Evolutionary conservation across 2,329 filamentous ascomycete species (phyloP).

Genomic region (Ascomycota sp.): DNA sequence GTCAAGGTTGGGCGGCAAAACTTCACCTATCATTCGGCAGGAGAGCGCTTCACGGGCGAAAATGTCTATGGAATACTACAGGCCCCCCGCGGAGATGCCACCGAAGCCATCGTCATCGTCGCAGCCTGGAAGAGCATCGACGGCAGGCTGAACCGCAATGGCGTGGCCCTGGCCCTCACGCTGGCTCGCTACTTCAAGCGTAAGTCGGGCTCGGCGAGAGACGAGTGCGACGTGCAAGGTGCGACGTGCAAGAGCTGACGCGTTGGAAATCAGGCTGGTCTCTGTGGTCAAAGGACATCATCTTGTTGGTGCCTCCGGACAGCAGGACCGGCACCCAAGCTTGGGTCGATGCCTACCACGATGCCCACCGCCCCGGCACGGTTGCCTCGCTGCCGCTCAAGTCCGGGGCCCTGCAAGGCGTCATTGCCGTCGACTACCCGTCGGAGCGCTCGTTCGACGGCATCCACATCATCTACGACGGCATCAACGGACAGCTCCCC

Average conservation of each 20-base stretch:
- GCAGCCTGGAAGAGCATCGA: conserved; percentile 72
- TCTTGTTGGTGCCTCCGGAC: conserved; percentile 72
- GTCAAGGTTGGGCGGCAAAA: conserved; percentile 74
- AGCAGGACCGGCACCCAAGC: conserved; percentile 79
- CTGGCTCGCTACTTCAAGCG: conserved; percentile 86
- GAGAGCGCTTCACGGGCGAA: conserved; percentile 51
- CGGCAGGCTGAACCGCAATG: conserved; percentile 60
- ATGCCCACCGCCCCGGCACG: conserved; percentile 49
- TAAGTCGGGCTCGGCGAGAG: conserved; percentile 10
- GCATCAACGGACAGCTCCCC: conserved; percentile 81
- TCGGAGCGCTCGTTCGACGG: conserved; percentile 67
- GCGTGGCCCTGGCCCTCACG: conserved; percentile 66
- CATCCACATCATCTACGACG: conserved; percentile 82
- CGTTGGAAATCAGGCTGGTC: conserved; percentile 47
- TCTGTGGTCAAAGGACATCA: conserved; percentile 96
- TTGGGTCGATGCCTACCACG: conserved; percentile 95
- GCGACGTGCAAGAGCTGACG: too few relatives aligned
- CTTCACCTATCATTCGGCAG: conserved; percentile 65
- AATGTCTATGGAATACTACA: conserved; percentile 88
- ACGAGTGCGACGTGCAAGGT: too few relatives aligned
- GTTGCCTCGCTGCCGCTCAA: conserved; percentile 68
- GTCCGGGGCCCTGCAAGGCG: conserved; percentile 79
- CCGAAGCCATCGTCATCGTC: conserved; percentile 83
- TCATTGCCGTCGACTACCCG: conserved; percentile 80
- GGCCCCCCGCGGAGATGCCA: conserved; percentile 83